Percentiles rank a stretch among this genome's conserved stretches.
Conservation (phyloP, 495 filamentous ascomycete genomes). For the Pyrenula aspistea region DNA sequence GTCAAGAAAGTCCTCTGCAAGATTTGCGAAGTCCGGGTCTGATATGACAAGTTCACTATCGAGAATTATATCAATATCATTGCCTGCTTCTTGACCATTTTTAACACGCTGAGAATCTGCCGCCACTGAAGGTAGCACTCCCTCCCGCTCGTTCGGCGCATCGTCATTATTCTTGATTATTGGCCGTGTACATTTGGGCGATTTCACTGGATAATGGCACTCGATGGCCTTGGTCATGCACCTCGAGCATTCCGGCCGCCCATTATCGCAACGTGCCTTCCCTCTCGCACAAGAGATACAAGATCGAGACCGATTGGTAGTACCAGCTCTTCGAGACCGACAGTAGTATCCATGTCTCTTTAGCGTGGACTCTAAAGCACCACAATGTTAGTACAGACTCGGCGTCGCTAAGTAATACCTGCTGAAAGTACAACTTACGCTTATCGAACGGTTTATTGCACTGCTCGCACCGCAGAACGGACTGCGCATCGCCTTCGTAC, state of each 20-base stretch:
- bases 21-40: conserved; percentile 10
- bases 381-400: conserved; percentile 9
- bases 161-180: background rate
- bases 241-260: conserved; percentile 26
- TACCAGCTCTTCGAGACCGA: conserved; percentile 21
- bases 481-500: conserved; percentile 10
- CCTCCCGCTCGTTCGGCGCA: background rate
- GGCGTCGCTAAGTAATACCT: conserved; percentile 1
- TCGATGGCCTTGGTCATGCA: conserved; percentile 23
- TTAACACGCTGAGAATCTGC: background rate
- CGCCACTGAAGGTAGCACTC: background rate
- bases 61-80: background rate
- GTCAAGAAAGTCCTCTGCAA: conserved; percentile 10
- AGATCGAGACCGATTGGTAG: conserved; percentile 18
- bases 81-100: background rate
- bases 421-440: conserved; percentile 14
- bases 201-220: conserved; percentile 24
- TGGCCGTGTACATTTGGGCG: conserved; percentile 3
- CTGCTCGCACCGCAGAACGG: conserved; percentile 22
- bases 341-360: conserved; percentile 39
- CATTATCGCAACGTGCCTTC: conserved; percentile 30
- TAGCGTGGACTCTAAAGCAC: conserved; percentile 23
- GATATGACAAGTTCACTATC: conserved; percentile 7
- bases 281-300: conserved; percentile 27
- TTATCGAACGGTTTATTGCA: conserved; percentile 33